Evolutionary conservation across 2,329 filamentous ascomycete genomes (phyloP), one percentile per base, ranked within the genome.

Genomic region (Pseudogymnoascus sp.): DNA sequence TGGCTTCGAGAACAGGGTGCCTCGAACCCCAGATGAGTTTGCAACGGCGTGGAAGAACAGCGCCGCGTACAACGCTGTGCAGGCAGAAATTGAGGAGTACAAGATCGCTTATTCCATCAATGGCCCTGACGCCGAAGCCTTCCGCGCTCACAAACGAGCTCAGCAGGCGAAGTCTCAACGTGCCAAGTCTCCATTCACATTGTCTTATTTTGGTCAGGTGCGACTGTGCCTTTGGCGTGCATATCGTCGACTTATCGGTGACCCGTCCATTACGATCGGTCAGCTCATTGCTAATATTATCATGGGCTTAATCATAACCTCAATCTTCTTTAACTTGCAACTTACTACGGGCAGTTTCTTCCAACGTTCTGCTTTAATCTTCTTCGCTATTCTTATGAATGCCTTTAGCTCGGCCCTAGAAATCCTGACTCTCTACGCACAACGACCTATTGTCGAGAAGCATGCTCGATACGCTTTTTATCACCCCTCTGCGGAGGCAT

Each of bases 401-500:
- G 86, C 85, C 28, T 87, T 88, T 69, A 79, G 80, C 66, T 83
- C 80, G 69, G 41, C 41, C 0, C 11, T 45, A 11, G 41, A 45
- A 45, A 45, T 45, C 41, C 11, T 45, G 0, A 2, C 96, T 34
- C 81, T 96, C 4, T 96, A 93, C 73, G 84, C 90, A 4, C 91
- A 96, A 82, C 88, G 92, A 34, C 89, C 90, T 1, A 95, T 96
- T 70, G 90, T 96, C 67, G 91, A 96, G 73, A 96, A 96, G 74
- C 92, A 96, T 70, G 79, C 82, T 64, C 86, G 89, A 63, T 96
- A 96, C 73, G 91, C 91, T 16, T 80, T 96, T 14, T 96, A 96
- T 71, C 92, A 96, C 71, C 90, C 92, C 0, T 92, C 89, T 10
- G 90, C 92, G 10, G 92, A 96, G 79, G 90, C 92, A 14, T 81